phyloP scores from a whole-genome alignment of 2,329 filamentous ascomycete genomes.

The Daldinia sp. region DNA sequence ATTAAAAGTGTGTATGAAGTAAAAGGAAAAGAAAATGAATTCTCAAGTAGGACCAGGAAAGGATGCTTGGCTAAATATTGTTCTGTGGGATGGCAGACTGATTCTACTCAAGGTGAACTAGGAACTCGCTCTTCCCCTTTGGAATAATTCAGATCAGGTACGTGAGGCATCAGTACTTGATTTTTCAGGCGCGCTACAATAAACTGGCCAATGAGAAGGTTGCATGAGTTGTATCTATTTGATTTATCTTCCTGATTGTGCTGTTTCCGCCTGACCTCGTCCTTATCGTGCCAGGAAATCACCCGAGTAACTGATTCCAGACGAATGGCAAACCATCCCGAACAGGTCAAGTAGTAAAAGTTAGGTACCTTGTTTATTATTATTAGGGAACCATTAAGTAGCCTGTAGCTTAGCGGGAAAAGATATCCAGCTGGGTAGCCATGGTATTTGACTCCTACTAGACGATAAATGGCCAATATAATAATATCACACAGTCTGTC shows the following conservation, averaged over 20 bases:
- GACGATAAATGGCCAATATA: neutral
- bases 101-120: neutral
- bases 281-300: neutral
- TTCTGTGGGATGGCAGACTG: slow-evolving; percentile 6
- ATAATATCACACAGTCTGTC: neutral
- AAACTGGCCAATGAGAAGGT: neutral
- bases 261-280: neutral
- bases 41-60: neutral
- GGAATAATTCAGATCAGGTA: neutral
- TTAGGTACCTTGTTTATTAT: neutral
- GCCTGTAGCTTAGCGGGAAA: neutral
- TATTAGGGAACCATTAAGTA: neutral
- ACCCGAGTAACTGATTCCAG: slow-evolving; percentile 7
- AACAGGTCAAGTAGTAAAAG: neutral
- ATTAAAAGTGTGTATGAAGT: neutral
- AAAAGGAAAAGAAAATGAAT: neutral
- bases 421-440: neutral
- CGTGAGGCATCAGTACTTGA: neutral
- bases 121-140: neutral
- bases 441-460: neutral
- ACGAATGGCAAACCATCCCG: neutral
- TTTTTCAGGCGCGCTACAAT: neutral
- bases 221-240: neutral
- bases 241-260: neutral
- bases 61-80: slow-evolving; percentile 1